A percentile compares a stretch with the other conserved stretches of the same genome.
These are phyloP conservation scores for Hyparrhenia diplandra DNA, from an alignment of 176 grass and related monocot genomes.

Conservation along the genomic window DNA sequence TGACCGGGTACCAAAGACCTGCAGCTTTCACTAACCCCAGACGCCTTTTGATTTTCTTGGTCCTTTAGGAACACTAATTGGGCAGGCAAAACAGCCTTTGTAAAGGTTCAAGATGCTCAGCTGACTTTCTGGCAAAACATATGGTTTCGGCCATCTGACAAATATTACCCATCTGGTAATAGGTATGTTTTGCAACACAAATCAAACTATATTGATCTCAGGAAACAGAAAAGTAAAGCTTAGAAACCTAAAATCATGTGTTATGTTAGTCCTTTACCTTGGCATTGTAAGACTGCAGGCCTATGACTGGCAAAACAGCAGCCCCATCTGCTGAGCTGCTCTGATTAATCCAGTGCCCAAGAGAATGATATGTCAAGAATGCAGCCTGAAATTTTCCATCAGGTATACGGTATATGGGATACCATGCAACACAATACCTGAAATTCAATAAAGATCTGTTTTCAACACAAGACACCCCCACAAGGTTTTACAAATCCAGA, in stretches of 20 bases:
- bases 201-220: neutral
- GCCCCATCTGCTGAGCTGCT: neutral
- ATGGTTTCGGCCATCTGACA: neutral
- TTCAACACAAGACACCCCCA: neutral
- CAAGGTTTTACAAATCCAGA: slow-evolving; percentile 1
- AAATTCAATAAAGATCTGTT: slow-evolving; percentile 19
- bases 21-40: neutral
- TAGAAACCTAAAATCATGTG: neutral
- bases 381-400: slow-evolving; percentile 80
- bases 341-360: slow-evolving; percentile 49
- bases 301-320: slow-evolving; percentile 52
- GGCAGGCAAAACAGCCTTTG: neutral
- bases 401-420: slow-evolving; percentile 89
- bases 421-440: slow-evolving; percentile 96
- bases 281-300: slow-evolving; percentile 73
- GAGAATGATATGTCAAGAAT: slow-evolving; percentile 91
- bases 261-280: slow-evolving; percentile 50
- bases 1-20: neutral
- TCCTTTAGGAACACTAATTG: neutral
- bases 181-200: neutral
- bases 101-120: neutral
- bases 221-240: neutral
- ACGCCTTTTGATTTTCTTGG: neutral
- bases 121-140: neutral
- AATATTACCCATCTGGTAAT: neutral